phyloP scores from a whole-genome alignment of 371 early-diverging fungal genomes.

The Circinella minor region DNA sequence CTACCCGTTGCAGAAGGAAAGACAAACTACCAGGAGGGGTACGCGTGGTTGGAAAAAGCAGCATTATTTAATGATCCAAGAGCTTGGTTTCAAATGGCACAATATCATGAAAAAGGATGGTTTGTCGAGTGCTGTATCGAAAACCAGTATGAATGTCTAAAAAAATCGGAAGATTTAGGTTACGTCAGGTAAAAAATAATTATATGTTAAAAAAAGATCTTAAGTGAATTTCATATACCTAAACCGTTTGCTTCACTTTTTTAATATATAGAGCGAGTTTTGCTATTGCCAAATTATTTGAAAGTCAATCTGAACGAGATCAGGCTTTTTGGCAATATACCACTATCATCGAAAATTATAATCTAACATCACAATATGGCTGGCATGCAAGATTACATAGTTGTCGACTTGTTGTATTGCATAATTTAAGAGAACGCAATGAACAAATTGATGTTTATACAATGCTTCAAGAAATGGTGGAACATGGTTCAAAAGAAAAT shows the following conservation, averaged over 20 bases:
- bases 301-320: slow-evolving; percentile 13
- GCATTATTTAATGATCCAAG: slow-evolving; percentile 10
- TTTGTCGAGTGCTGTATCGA: slow-evolving; percentile 9
- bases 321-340: slow-evolving; percentile 20
- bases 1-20: not conserved
- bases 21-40: slow-evolving; percentile 10
- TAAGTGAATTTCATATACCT: too few relatives aligned
- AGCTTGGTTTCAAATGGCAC: slow-evolving; percentile 17
- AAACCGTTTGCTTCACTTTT: not conserved
- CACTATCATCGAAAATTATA: slow-evolving; percentile 6
- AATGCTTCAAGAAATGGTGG: slow-evolving; percentile 21
- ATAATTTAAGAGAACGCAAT: slow-evolving; percentile 3
- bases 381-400: slow-evolving; percentile 23
- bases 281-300: slow-evolving; percentile 22
- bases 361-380: slow-evolving; percentile 15
- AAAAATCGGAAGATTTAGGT: slow-evolving; percentile 27
- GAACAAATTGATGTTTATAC: slow-evolving; percentile 1
- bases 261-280: slow-evolving; percentile 26
- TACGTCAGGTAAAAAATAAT: slow-evolving; percentile 27
- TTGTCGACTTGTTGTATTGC: slow-evolving; percentile 20
- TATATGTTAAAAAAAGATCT: not conserved
- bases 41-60: slow-evolving; percentile 17
- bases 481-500: slow-evolving; percentile 5
- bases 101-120: slow-evolving; percentile 19
- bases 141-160: slow-evolving; percentile 30